These are phyloP conservation scores for Fusarium buxicola DNA, from an alignment of 2,329 filamentous ascomycete species.

Conservation along the genomic window DNA sequence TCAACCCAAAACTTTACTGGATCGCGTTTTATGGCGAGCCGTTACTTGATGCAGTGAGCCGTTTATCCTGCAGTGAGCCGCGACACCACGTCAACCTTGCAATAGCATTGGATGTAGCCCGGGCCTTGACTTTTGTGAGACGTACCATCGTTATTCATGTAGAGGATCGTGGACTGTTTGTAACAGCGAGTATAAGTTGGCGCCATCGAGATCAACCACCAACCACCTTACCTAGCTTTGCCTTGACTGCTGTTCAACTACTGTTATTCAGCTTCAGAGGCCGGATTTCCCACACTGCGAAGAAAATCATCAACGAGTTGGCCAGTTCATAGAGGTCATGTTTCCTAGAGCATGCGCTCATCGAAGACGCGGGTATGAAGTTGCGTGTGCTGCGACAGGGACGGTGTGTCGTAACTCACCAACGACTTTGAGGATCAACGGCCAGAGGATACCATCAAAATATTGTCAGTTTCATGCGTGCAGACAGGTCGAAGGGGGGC, in stretches of 20 bases:
- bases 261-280: too few relatives aligned
- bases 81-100: conserved; percentile 6
- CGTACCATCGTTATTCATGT: background rate
- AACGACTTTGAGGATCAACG: conserved; percentile 25
- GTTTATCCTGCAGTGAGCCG: conserved; percentile 8
- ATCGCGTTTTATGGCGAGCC: background rate
- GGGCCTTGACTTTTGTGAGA: conserved; percentile 18
- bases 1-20: too few relatives aligned
- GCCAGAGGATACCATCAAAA: conserved; percentile 29
- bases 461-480: conserved; percentile 46
- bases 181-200: background rate
- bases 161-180: conserved; percentile 11
- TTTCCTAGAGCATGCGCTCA: conserved; percentile 1
- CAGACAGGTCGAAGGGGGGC: conserved; percentile 38
- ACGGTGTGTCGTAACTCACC: conserved; percentile 39
- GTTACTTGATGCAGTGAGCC: conserved; percentile 17
- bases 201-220: background rate
- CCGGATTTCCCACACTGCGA: too few relatives aligned
- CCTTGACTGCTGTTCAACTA: too few relatives aligned
- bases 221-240: background rate
- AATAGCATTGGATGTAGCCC: background rate
- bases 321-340: conserved; percentile 4
- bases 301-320: background rate
- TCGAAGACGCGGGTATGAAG: conserved; percentile 2
- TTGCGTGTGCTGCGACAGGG: conserved; percentile 38